Percentiles rank a stretch among this genome's conserved stretches.
Conservation (phyloP, 2,329 filamentous ascomycete species). For the Raffaelea arxii region DNA sequence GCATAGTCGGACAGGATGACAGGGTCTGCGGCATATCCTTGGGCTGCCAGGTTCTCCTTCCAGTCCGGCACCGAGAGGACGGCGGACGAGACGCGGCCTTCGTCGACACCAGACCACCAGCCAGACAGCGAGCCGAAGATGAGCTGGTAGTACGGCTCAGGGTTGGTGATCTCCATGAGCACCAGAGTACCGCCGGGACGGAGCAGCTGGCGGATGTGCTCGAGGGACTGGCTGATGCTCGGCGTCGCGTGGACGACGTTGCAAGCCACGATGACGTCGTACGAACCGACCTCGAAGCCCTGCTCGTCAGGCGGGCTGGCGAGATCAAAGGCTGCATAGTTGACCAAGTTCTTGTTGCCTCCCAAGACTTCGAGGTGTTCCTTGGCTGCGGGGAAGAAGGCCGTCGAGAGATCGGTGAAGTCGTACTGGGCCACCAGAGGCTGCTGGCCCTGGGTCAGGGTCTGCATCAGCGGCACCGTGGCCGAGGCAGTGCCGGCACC, state of each 20-base stretch:
- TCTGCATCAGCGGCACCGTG: no score
- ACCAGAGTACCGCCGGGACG: conserved; percentile 30
- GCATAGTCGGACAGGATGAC: no score
- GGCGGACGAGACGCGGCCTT: conserved; percentile 8
- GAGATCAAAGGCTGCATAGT: conserved; percentile 21
- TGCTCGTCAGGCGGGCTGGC: conserved; percentile 20
- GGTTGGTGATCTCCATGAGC: conserved; percentile 12
- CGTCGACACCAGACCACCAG: conserved; percentile 13
- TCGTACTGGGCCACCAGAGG: conserved; percentile 14
- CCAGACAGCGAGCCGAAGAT: conserved; percentile 11
- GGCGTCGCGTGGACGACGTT: conserved; percentile 27
- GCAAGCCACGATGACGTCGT: conserved; percentile 28
- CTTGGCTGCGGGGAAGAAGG: conserved; percentile 21
- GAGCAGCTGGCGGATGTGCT: conserved; percentile 23
- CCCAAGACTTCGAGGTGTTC: conserved; percentile 17
- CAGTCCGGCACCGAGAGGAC: conserved; percentile 12
- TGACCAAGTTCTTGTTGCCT: conserved; percentile 19
- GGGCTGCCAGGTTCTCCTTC: conserved; percentile 15
- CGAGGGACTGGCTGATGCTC: conserved; percentile 18
- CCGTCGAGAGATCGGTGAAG: conserved; percentile 13
- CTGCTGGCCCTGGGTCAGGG: no score
- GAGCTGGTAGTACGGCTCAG: neutral
- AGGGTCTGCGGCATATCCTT: no score
- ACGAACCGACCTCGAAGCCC: conserved; percentile 21
- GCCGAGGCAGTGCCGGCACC: no score